These are phyloP conservation scores for Sonneratia caseolaris DNA, from an alignment of 345 rosid species.

Conservation along the genomic window DNA sequence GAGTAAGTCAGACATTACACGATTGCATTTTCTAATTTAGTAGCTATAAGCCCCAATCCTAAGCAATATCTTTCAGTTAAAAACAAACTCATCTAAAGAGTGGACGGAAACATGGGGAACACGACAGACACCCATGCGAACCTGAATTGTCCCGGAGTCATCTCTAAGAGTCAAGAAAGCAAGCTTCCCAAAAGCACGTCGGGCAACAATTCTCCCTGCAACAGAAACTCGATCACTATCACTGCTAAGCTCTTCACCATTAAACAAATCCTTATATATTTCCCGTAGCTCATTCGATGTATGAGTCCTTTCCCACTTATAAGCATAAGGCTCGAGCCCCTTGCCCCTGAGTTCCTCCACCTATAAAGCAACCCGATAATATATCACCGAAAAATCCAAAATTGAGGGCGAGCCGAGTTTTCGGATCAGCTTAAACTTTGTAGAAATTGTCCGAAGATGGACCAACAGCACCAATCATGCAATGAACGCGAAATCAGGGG, in stretches of 20 bases:
- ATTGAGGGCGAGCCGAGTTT: not conserved
- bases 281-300: slow-evolving; percentile 65
- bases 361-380: slow-evolving; percentile 16
- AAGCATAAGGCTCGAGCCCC: slow-evolving; percentile 88
- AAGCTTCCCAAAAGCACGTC: slow-evolving; percentile 85
- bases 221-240: slow-evolving; percentile 50
- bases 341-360: slow-evolving; percentile 77
- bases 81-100: not conserved
- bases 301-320: slow-evolving; percentile 83
- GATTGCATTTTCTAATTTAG: not conserved
- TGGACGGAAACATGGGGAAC: not conserved
- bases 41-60: not conserved
- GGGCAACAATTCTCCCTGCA: slow-evolving; percentile 75
- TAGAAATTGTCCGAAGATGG: not conserved
- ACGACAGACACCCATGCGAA: slow-evolving; percentile 8
- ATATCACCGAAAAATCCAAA: not conserved
- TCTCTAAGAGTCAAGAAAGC: slow-evolving; percentile 76
- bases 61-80: not conserved
- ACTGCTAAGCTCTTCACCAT: slow-evolving; percentile 50
- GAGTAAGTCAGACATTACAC: not conserved
- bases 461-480: not conserved
- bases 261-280: slow-evolving; percentile 44
- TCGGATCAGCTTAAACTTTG: not conserved
- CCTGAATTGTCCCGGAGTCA: slow-evolving; percentile 87
- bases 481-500: not conserved